These are phyloP conservation scores for Aurinia saxatilis DNA, from an alignment of 345 rosid species.

Conservation along the genomic window DNA sequence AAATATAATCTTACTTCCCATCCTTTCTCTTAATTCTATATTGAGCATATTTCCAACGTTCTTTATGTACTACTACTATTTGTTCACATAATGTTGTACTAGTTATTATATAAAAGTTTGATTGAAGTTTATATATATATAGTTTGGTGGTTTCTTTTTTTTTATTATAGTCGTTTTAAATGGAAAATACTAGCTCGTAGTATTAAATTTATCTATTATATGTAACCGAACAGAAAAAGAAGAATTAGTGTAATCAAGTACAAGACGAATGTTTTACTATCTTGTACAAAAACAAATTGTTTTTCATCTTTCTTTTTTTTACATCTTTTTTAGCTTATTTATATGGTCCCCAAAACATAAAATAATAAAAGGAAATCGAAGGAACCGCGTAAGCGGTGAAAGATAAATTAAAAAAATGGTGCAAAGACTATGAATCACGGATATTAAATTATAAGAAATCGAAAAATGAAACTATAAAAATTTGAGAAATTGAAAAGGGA, in stretches of 20 bases:
- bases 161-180: background rate
- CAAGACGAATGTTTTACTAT: background rate
- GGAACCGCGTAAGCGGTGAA: constrained; percentile 28
- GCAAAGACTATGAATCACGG: constrained; percentile 11
- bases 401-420: constrained; percentile 18
- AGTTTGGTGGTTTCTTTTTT: background rate
- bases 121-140: background rate
- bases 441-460: constrained; percentile 21
- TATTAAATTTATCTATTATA: background rate
- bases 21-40: constrained; percentile 7
- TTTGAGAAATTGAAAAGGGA: constrained; percentile 40
- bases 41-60: constrained; percentile 23
- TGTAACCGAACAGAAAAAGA: background rate
- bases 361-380: constrained; percentile 3
- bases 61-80: background rate
- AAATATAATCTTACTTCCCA: background rate
- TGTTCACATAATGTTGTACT: background rate
- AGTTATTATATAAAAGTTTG: background rate
- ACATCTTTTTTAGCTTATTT: too few relatives aligned
- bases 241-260: background rate
- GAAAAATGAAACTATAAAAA: constrained; percentile 14
- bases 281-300: background rate
- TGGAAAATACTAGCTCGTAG: background rate
- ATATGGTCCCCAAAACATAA: constrained; percentile 7
- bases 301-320: background rate